phyloP scores from a whole-genome alignment of 2,329 filamentous ascomycete genomes.

The Magnaporthales sp. region DNA sequence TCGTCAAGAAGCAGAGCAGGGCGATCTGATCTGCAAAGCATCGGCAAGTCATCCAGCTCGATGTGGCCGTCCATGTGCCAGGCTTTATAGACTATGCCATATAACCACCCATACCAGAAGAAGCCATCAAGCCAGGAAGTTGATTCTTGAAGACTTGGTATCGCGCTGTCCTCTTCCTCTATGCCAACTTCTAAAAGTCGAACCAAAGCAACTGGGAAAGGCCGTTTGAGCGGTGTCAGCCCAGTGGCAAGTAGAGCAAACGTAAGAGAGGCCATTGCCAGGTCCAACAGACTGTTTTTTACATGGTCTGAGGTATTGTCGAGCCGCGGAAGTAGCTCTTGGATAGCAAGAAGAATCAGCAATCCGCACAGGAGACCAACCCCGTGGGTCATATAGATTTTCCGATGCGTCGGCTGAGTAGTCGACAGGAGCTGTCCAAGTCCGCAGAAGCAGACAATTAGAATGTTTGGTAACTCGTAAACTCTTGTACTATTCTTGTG shows the following conservation, averaged over 20 bases:
- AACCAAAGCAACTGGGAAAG: not conserved
- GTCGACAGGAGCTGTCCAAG: not conserved
- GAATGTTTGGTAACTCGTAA: not conserved
- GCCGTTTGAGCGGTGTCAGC: not conserved
- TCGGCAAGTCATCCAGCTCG: conserved; percentile 37
- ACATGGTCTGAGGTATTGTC: not conserved
- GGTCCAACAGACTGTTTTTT: not conserved
- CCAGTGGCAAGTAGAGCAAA: not conserved
- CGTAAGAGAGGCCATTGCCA: not conserved
- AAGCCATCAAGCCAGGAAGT: conserved; percentile 23
- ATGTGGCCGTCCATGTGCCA: conserved; percentile 13
- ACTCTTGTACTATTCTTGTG: not conserved
- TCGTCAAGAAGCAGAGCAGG: conserved; percentile 36
- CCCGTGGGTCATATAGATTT: not conserved
- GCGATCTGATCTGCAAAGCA: conserved; percentile 46
- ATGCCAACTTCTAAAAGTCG: not conserved
- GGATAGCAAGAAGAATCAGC: not conserved
- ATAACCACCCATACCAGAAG: conserved; percentile 24
- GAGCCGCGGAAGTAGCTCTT: not conserved
- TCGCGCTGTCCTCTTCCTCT: not conserved
- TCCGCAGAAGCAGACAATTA: not conserved
- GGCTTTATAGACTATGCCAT: conserved; percentile 18
- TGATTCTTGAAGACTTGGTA: conserved; percentile 17
- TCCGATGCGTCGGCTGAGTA: not conserved
- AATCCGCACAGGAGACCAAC: not conserved